phyloP scores from a whole-genome alignment of 2,329 filamentous ascomycete genomes.

The Colletotrichum destructivum region DNA sequence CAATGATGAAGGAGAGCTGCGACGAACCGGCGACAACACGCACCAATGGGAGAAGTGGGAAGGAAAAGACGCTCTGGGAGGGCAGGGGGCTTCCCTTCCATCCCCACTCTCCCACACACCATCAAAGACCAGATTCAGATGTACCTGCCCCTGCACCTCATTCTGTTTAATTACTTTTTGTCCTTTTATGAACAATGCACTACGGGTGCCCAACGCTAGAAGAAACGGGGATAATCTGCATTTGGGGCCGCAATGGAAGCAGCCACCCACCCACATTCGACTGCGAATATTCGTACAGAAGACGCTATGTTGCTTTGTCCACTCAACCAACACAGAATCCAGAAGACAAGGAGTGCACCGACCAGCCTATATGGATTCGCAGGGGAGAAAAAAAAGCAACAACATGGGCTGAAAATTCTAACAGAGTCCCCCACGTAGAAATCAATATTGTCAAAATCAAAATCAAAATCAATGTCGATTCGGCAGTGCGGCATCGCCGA shows the following conservation, averaged over 20 bases:
- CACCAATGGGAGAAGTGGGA: conserved; percentile 33
- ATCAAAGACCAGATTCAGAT: not conserved
- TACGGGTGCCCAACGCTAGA: conserved; percentile 2
- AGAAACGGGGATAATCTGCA: conserved; percentile 7
- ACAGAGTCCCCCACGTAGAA: not conserved
- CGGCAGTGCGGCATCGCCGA: conserved; percentile 13
- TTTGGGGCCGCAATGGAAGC: not conserved
- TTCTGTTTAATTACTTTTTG: not conserved
- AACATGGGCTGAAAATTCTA: not conserved
- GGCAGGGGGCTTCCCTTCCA: conserved; percentile 21
- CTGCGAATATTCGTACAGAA: too few relatives aligned
- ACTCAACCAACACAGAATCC: not conserved
- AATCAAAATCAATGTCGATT: not conserved
- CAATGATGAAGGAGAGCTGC: conserved; percentile 1
- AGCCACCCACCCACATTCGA: conserved; percentile 1
- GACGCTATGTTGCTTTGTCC: not conserved
- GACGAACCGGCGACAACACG: conserved; percentile 18
- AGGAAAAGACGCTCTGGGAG: not conserved
- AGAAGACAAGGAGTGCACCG: conserved; percentile 13
- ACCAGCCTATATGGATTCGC: not conserved
- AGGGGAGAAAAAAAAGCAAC: not conserved
- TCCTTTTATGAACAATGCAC: conserved; percentile 15
- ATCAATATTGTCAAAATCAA: too few relatives aligned
- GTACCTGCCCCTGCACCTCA: not conserved
- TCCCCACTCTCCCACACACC: not conserved